A percentile compares a stretch with the other conserved stretches of the same genome.
Evolutionary conservation across 2,329 filamentous ascomycete species (phyloP).

Genomic region (Alternaria gaisen): DNA sequence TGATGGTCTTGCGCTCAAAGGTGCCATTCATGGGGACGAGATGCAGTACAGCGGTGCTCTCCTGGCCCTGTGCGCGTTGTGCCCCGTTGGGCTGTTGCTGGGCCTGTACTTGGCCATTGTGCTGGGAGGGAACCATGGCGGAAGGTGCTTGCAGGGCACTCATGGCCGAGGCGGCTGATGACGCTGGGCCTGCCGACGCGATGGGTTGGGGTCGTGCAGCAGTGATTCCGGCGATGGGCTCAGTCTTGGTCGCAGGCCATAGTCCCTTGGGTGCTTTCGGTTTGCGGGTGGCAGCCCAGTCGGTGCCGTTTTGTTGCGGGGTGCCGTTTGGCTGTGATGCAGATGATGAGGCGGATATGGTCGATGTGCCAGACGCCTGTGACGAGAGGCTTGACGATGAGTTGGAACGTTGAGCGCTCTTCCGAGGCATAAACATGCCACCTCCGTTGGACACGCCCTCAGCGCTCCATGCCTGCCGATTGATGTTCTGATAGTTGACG

Average conservation of each 20-base stretch:
- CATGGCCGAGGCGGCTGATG: conserved; percentile 68
- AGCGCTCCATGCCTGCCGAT: conserved; percentile 69
- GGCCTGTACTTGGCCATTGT: conserved; percentile 67
- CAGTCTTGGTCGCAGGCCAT: conserved; percentile 72
- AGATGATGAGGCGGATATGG: conserved; percentile 64
- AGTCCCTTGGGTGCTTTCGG: conserved; percentile 62
- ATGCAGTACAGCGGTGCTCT: conserved; percentile 80
- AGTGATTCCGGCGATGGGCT: conserved; percentile 69
- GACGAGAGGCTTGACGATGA: conserved; percentile 85
- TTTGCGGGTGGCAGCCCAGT: conserved; percentile 58
- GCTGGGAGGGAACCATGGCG: conserved; percentile 73
- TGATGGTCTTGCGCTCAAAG: conserved; percentile 96
- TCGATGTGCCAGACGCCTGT: conserved; percentile 70
- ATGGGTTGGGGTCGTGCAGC: conserved; percentile 70
- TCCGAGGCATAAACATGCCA: conserved; percentile 87
- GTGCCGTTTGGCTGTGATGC: conserved; percentile 70
- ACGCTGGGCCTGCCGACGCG: conserved; percentile 65
- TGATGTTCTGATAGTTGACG: conserved; percentile 68
- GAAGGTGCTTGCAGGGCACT: conserved; percentile 69
- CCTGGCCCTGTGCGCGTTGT: conserved; percentile 56
- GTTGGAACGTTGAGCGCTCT: conserved; percentile 82
- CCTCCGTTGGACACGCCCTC: conserved; percentile 68
- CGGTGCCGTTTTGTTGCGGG: conserved; percentile 45
- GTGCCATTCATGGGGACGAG: conserved; percentile 92
- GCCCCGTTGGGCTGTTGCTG: conserved; percentile 66